phyloP scores from a whole-genome alignment of 164 flowering plant species.

The Nymphaea colorata region DNA sequence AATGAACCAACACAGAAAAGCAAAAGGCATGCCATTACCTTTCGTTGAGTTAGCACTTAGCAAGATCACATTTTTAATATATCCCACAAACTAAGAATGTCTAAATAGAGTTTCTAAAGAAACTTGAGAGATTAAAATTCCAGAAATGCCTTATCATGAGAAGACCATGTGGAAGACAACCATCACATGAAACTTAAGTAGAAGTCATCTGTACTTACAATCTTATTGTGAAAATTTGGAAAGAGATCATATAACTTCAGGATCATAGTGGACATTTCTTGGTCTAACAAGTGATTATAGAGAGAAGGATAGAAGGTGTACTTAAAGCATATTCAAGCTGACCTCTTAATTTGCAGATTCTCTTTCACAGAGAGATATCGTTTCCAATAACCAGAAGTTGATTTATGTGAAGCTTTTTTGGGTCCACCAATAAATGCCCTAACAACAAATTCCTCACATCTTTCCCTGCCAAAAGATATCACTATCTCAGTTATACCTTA shows the following conservation, averaged over 20 bases:
- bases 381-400: conserved; percentile 73
- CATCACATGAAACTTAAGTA: background rate
- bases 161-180: background rate
- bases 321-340: background rate
- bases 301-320: background rate
- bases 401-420: conserved; percentile 74
- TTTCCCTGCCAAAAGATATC: conserved; percentile 40
- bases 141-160: background rate
- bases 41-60: too few relatives aligned
- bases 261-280: background rate
- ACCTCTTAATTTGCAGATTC: conserved; percentile 65
- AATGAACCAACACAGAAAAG: too few relatives aligned
- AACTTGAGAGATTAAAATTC: background rate
- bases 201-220: background rate
- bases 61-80: too few relatives aligned
- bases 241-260: background rate
- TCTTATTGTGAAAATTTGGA: background rate
- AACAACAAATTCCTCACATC: conserved; percentile 78
- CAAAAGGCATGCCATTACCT: too few relatives aligned
- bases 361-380: conserved; percentile 76
- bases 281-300: background rate
- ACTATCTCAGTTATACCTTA: background rate
- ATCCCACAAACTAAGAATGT: background rate
- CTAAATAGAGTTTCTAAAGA: background rate
- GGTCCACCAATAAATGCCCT: conserved; percentile 74